phyloP scores from a whole-genome alignment of 2,329 filamentous ascomycete genomes.

The Paradendryphiella salina region DNA sequence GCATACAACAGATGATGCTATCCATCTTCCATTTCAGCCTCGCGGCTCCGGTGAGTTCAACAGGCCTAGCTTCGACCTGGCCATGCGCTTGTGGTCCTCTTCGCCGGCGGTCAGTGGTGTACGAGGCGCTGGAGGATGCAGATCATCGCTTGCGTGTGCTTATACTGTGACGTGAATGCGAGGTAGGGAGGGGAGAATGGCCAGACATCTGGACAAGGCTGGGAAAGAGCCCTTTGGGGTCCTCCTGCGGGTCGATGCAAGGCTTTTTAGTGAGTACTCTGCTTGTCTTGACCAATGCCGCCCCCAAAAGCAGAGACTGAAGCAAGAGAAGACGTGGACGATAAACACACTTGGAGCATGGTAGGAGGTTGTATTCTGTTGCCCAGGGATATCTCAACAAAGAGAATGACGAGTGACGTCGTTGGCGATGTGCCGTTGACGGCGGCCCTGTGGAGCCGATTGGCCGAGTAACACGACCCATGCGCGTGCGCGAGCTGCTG shows the following conservation, averaged over 20 bases:
- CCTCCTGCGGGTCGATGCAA: background rate
- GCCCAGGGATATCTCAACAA: background rate
- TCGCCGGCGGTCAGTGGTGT: constrained; percentile 1
- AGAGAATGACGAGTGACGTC: background rate
- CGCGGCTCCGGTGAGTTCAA: constrained; percentile 10
- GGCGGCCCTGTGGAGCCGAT: constrained; percentile 1
- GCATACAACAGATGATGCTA: background rate
- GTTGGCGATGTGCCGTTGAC: background rate
- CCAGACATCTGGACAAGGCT: background rate
- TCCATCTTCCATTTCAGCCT: background rate
- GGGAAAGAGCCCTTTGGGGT: background rate
- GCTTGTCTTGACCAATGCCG: background rate
- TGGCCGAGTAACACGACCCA: constrained; percentile 2
- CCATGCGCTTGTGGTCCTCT: background rate
- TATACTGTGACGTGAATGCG: background rate
- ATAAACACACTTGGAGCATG: no score
- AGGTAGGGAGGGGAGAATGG: background rate
- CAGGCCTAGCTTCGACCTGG: constrained; percentile 2
- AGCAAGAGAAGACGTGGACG: no score
- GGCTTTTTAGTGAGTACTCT: background rate
- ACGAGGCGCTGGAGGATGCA: background rate
- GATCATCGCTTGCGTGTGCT: background rate
- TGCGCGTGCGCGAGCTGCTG: background rate
- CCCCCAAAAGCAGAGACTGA: no score
- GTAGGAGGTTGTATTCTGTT: background rate